Base-by-base conservation (phyloP, 495 filamentous ascomycete genomes). In the Hypoxylon lienhwacheense region DNA sequence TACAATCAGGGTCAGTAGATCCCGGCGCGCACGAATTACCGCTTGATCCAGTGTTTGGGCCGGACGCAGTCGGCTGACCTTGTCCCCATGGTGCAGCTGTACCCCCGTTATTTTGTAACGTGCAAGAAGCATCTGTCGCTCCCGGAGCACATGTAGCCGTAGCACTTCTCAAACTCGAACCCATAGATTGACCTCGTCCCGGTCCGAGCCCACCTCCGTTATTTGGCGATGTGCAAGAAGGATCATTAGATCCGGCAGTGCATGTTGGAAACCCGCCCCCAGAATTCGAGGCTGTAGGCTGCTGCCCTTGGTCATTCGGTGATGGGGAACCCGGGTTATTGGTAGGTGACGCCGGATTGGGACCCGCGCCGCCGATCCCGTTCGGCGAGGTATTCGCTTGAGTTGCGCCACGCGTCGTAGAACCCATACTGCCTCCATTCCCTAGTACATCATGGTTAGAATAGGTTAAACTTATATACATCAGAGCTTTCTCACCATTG, bases 1-100 rank as follows among this genome's bases (percentile, higher is more conserved):
- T 61, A 29, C 58, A 61, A 3, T 28, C 28, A 17, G 58, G 53
- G 35, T 62, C 58, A 1, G 43, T 54, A 36, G 59, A 63, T 25
- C 43, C 59, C 32, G 59, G 28, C 0, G 53, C 35, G 11, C 59
- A 63, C 29, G 29, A 33, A 4, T 35, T 20, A 16, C 34, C 58
- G 36, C 31, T 45, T 12, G 50, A n/a, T 10, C 45, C 25, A 14
- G 47, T 14, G 25, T 50, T 49, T 10, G 55, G 12, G 19, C 35
- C 46, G 10, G 49, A 59, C 16, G 32, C 31, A 25, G 58, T 58
- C 17, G 53, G 42, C 17, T 50, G 41, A 15, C 35, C 44, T 24
- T 59, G 54, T n/a, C 21, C 59, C 17, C 35, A 8, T 4, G 54
- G 50, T 24, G 41, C 40, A 17, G 36, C 46, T 12, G 48, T 21